A percentile compares a stretch with the other conserved stretches of the same genome.
These are phyloP conservation scores for Pittosporum tobira DNA, from an alignment of 129 eudicot species.

Conservation along the genomic window DNA sequence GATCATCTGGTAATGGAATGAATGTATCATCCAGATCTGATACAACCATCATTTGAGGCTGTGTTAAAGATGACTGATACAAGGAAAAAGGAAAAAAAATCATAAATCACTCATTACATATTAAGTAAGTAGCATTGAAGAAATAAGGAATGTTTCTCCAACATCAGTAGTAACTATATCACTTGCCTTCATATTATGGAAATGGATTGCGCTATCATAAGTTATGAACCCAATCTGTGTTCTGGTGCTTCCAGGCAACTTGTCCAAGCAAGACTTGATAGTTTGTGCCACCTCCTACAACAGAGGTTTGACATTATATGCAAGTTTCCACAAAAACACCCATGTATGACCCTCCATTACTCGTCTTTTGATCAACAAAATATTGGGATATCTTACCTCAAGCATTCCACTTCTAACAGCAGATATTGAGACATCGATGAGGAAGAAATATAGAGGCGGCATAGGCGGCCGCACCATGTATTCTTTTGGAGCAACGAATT, in stretches of 20 bases:
- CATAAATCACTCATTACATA: constrained; percentile 11
- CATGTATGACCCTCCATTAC: neutral
- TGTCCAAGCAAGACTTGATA: constrained; percentile 82
- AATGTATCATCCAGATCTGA: constrained; percentile 93
- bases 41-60: constrained; percentile 99
- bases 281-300: constrained; percentile 90
- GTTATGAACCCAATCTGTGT: constrained; percentile 97
- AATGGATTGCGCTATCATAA: constrained; percentile 87
- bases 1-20: constrained; percentile 98
- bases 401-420: constrained; percentile 92
- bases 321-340: neutral
- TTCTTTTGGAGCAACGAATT: constrained; percentile 95
- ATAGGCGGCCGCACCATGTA: constrained; percentile 99
- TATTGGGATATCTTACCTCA: constrained; percentile 50
- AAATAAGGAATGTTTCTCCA: neutral
- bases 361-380: neutral
- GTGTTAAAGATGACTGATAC: constrained; percentile 81
- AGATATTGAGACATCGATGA: constrained; percentile 81
- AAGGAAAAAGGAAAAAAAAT: constrained; percentile 25
- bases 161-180: constrained; percentile 2
- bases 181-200: constrained; percentile 93
- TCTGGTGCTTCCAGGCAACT: constrained; percentile 74
- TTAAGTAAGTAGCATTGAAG: neutral
- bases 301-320: neutral
- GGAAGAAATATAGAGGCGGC: constrained; percentile 88